Evolutionary conservation across 495 filamentous ascomycete genomes (phyloP).

Genomic region (Aspergillus diversus): DNA sequence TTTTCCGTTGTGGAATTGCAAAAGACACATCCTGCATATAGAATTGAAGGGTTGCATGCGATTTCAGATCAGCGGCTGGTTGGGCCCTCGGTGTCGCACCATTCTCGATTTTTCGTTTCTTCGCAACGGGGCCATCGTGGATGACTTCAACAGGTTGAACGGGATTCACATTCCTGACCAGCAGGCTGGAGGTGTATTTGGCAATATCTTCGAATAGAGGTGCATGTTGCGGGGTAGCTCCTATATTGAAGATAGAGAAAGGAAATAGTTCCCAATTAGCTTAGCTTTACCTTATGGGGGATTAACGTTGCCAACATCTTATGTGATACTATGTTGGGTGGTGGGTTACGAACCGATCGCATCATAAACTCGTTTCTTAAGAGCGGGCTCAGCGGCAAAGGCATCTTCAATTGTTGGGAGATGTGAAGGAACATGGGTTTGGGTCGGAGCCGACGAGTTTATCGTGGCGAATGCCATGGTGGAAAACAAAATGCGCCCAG

Average conservation of each 20-base stretch:
- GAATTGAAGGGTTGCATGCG: conserved; percentile 42
- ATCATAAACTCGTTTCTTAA: conserved; percentile 53
- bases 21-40: conserved; percentile 75
- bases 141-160: conserved; percentile 26
- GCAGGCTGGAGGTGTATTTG: conserved; percentile 49
- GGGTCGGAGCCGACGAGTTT: conserved; percentile 33
- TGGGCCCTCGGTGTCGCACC: conserved; percentile 43
- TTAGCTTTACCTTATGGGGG: background rate
- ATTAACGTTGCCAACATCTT: background rate
- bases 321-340: background rate
- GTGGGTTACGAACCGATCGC: conserved; percentile 47
- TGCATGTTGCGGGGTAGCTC: conserved; percentile 41
- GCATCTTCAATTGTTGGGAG: conserved; percentile 48
- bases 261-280: conserved; percentile 17
- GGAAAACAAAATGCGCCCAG: conserved; percentile 9
- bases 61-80: conserved; percentile 47
- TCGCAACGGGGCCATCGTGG: conserved; percentile 42
- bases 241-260: conserved; percentile 28
- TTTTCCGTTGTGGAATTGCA: conserved; percentile 86
- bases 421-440: conserved; percentile 23
- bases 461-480: conserved; percentile 52
- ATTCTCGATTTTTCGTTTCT: conserved; percentile 63
- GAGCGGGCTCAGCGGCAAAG: conserved; percentile 46
- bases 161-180: conserved; percentile 38
- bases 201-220: conserved; percentile 54